Evolutionary conservation across 768 basidiomycete genomes (phyloP).

Genomic region (Pulveroboletus sp.): DNA sequence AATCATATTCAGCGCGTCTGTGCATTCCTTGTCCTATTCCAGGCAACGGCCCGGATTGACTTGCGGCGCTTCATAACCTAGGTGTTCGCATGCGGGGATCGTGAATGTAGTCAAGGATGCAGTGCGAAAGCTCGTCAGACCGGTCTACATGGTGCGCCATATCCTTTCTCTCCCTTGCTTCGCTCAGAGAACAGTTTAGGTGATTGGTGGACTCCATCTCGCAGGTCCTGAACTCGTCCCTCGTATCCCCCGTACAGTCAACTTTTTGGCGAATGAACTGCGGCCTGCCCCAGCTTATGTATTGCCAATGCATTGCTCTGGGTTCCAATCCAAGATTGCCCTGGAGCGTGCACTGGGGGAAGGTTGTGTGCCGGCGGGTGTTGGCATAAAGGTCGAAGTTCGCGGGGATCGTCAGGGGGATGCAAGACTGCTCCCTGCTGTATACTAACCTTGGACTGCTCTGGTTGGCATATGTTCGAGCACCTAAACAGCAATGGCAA

Average conservation of each 20-base stretch:
- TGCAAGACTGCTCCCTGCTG: constrained; percentile 19
- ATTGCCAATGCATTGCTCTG: constrained; percentile 83
- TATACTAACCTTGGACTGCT: constrained; percentile 7
- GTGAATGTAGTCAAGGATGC: constrained; percentile 79
- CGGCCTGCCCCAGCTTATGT: constrained; percentile 62
- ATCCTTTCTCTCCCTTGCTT: not conserved
- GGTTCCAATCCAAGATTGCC: constrained; percentile 71
- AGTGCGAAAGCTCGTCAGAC: constrained; percentile 53
- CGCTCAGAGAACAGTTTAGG: constrained; percentile 34
- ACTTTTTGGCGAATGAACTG: constrained; percentile 60
- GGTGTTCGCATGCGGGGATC: constrained; percentile 78
- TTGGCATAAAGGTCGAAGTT: constrained; percentile 62
- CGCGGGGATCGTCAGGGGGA: constrained; percentile 45
- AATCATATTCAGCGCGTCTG: constrained; percentile 80
- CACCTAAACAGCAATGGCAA: not conserved
- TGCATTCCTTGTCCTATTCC: constrained; percentile 9
- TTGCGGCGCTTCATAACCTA: constrained; percentile 12
- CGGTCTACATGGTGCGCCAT: constrained; percentile 64
- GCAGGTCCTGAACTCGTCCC: constrained; percentile 59
- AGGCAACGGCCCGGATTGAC: not conserved
- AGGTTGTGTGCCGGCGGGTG: constrained; percentile 73
- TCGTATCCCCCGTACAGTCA: constrained; percentile 64
- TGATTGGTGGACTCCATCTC: constrained; percentile 82
- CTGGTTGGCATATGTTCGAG: constrained; percentile 1
- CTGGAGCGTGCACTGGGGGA: constrained; percentile 66